Conservation (phyloP, 2,329 filamentous ascomycete genomes). For the Hymenoscyphus repandus region DNA sequence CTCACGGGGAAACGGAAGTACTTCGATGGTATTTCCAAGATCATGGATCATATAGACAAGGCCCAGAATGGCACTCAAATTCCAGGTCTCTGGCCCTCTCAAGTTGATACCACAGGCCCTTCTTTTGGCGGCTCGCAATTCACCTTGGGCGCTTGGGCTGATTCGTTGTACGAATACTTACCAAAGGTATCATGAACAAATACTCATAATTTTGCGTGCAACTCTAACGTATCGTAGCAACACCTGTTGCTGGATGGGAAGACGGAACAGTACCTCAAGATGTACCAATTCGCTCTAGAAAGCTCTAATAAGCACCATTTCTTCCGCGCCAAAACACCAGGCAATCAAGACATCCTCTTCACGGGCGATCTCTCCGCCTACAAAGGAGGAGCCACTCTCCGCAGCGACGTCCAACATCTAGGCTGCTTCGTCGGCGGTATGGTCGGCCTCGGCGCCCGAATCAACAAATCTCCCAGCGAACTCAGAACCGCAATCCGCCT, state of each 20-base stretch:
- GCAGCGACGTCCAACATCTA: slow-evolving; percentile 52
- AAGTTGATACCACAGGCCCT: slow-evolving; percentile 46
- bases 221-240: slow-evolving; percentile 32
- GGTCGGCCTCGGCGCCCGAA: slow-evolving; percentile 59
- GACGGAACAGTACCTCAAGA: slow-evolving; percentile 52
- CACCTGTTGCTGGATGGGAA: slow-evolving; percentile 3
- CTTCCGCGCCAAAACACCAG: slow-evolving; percentile 62
- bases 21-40: slow-evolving; percentile 53
- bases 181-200: slow-evolving; percentile 40
- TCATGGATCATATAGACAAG: slow-evolving; percentile 48
- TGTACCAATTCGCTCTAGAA: slow-evolving; percentile 59
- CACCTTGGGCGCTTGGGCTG: slow-evolving; percentile 48
- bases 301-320: slow-evolving; percentile 57
- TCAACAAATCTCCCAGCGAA: slow-evolving; percentile 50
- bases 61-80: slow-evolving; percentile 47
- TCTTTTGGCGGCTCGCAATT: slow-evolving; percentile 49
- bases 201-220: not conserved
- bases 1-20: slow-evolving; percentile 53
- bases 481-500: slow-evolving; percentile 51
- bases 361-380: slow-evolving; percentile 19
- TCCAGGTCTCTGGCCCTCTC: slow-evolving; percentile 56
- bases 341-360: slow-evolving; percentile 35
- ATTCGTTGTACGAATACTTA: slow-evolving; percentile 60
- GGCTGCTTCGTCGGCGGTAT: slow-evolving; percentile 68
- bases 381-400: slow-evolving; percentile 36